Conservation (phyloP, 768 basidiomycete species). For the Macrocybe gigantea region DNA sequence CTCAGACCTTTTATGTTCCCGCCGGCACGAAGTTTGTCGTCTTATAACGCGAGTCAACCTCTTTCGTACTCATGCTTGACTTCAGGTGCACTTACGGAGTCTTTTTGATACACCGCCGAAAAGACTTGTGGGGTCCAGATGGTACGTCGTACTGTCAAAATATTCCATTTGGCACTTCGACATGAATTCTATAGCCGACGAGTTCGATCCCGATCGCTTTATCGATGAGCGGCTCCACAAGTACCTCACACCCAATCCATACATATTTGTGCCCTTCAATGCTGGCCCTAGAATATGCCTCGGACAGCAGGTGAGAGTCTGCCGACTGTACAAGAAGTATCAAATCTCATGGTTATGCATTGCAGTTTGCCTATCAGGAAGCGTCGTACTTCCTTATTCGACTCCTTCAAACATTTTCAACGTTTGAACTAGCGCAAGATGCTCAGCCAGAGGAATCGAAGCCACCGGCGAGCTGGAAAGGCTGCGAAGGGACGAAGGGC, state of each 20-base stretch:
- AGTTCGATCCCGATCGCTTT: conserved; percentile 65
- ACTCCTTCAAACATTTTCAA: conserved; percentile 43
- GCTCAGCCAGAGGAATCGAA: conserved; percentile 32
- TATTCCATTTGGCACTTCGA: no score
- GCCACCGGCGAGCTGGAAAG: conserved; percentile 38
- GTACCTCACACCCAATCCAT: conserved; percentile 52
- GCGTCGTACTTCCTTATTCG: conserved; percentile 49
- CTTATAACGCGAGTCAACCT: background rate
- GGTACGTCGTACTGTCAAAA: conserved; percentile 26
- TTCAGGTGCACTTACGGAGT: conserved; percentile 40
- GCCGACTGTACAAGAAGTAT: background rate
- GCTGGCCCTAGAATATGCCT: conserved; percentile 63
- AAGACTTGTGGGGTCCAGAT: conserved; percentile 64
- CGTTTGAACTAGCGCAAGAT: conserved; percentile 33
- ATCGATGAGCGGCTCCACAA: conserved; percentile 49
- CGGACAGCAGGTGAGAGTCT: conserved; percentile 32
- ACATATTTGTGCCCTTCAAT: conserved; percentile 68
- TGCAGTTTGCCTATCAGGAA: conserved; percentile 47
- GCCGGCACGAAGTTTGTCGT: conserved; percentile 23
- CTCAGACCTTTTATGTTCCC: conserved; percentile 33
- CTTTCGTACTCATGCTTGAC: background rate
- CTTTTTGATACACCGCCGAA: conserved; percentile 54
- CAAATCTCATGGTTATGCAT: background rate
- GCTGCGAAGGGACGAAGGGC: conserved; percentile 25
- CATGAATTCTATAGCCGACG: conserved; percentile 26